phyloP scores from a whole-genome alignment of 176 grass and related monocot genomes.

The Themeda triandra region DNA sequence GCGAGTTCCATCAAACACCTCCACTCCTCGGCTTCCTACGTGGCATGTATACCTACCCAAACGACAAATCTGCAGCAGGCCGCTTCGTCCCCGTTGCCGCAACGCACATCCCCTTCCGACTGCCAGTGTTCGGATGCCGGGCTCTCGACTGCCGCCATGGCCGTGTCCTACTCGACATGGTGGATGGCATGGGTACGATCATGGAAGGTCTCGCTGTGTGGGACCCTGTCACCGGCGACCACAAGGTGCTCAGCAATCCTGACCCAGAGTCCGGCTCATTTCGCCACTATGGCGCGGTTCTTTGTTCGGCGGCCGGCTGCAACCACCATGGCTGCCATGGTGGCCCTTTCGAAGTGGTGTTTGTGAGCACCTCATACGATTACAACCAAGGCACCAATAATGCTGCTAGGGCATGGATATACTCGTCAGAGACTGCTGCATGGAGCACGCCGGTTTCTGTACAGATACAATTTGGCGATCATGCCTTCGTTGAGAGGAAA shows the following conservation, averaged over 20 bases:
- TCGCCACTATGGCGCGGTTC: not conserved
- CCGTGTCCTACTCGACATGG: no score
- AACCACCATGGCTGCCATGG: not conserved
- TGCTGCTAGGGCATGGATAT: not conserved
- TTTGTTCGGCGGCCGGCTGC: not conserved
- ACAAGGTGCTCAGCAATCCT: not conserved
- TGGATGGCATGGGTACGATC: no score
- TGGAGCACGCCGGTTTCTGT: not conserved
- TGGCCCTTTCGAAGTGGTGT: not conserved
- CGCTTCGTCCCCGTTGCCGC: no score
- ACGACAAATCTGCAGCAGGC: not conserved
- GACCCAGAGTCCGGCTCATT: rapidly evolving
- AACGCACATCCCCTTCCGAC: not conserved
- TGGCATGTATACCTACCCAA: not conserved
- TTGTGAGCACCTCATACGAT: not conserved
- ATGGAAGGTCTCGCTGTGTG: no score
- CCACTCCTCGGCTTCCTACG: not conserved
- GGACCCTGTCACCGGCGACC: no score
- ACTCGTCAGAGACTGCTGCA: not conserved
- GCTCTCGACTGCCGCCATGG: no score
- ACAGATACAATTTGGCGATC: rapidly evolving
- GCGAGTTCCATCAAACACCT: not conserved
- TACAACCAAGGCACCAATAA: no score
- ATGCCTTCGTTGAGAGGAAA: not conserved
- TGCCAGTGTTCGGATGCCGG: not conserved